phyloP scores from a whole-genome alignment of 768 basidiomycete genomes.

The Termitomyces sp. region DNA sequence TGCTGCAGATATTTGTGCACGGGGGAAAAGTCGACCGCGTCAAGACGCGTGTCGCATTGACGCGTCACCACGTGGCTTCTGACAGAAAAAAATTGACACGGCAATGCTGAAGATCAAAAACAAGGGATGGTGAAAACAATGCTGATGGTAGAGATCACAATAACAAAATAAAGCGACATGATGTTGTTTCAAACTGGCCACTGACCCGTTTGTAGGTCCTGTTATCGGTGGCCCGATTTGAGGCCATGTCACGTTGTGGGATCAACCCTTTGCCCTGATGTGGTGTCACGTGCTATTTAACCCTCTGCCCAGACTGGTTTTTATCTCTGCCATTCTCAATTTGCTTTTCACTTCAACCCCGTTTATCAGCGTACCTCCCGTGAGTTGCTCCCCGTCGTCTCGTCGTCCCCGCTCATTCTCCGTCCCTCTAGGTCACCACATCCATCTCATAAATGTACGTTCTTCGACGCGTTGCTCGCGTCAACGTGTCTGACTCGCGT shows the following conservation, averaged over 20 bases:
- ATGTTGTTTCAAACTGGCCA: neutral
- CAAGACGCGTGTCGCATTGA: conserved; percentile 1
- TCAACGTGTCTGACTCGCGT: conserved; percentile 24
- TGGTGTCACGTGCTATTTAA: conserved; percentile 38
- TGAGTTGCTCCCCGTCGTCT: conserved; percentile 38
- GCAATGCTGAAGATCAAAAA: neutral
- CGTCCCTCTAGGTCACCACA: conserved; percentile 10
- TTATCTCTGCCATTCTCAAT: conserved; percentile 53
- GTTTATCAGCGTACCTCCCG: conserved; percentile 35
- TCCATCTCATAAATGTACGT: conserved; percentile 38
- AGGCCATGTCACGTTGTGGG: conserved; percentile 23
- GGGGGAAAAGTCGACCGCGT: conserved; percentile 8
- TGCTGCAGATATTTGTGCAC: conserved; percentile 37
- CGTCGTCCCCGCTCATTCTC: neutral
- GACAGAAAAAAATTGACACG: neutral
- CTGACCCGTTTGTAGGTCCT: neutral
- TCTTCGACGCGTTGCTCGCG: conserved; percentile 27
- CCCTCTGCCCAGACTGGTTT: conserved; percentile 69
- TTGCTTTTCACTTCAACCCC: conserved; percentile 35
- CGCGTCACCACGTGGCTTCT: neutral
- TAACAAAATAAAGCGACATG: neutral
- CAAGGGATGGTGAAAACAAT: neutral
- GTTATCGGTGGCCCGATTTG: conserved; percentile 1
- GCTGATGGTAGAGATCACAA: neutral
- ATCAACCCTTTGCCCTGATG: conserved; percentile 43